Base-by-base conservation (phyloP, 176 grass and related monocot species). In the Oryza officinalis region DNA sequence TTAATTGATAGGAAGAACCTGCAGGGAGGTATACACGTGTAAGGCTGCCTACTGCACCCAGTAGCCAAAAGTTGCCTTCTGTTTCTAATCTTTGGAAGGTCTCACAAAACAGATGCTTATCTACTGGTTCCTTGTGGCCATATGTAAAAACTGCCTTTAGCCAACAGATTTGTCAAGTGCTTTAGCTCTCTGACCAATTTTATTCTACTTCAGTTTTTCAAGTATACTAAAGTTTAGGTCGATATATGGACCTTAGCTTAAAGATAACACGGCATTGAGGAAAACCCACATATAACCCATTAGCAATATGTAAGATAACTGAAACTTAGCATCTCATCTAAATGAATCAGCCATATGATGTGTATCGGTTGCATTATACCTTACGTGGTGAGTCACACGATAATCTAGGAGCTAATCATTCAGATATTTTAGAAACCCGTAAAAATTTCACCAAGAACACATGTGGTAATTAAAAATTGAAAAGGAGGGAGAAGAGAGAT, bases 101-200 rank as follows among this genome's bases (percentile, higher is more conserved):
- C 18, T 4, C 20, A 61, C 45, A 66, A 8, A 40, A 22, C 41
- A 37, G 8, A 83, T 47, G 26, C 8, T 27, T 47, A 27, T 20
- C 57, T 25, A 61, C 3, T 61, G 57, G 54, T 64, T 64, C 43
- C 27, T 83, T 74, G 8, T 65, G 60, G 60, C 22, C 60, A 49
- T 71, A 50, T 74, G 81, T 20, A 80, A 69, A 28, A 54, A 4
- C 27, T 52, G 72, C 20, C 59, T 74, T 83, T 81, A 65, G 41
- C 60, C 63, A 75, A 49, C 71, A 49, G 35, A n/a, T 38, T 38
- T 75, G 60, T 75, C 28, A 13, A 17, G 22, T 8, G 22, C 40
- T 49, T 75, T 74, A 38, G 69, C 54, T 47, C 33, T 47, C 31
- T 37, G 32, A 13, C 11, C 3, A 10, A 63, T n/a, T 23, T 57